These are phyloP conservation scores for Vitellaria paradoxa DNA, from an alignment of 179 eudicot species.

Conservation along the genomic window DNA sequence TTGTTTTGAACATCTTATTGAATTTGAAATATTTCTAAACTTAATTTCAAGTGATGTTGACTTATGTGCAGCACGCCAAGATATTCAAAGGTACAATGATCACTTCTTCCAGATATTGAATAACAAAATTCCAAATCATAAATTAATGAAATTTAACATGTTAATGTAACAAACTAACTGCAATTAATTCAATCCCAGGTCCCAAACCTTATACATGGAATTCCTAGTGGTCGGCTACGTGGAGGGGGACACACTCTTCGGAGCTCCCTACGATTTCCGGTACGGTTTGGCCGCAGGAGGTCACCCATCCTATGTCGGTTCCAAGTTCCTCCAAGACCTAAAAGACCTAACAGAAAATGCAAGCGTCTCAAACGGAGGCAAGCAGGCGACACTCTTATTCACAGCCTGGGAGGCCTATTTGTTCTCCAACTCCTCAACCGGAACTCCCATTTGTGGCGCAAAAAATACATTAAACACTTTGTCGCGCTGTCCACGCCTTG, in stretches of 20 bases:
- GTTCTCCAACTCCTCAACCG: slow-evolving; percentile 66
- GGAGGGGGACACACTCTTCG: slow-evolving; percentile 61
- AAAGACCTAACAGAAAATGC: slow-evolving; percentile 61
- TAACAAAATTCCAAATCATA: no score
- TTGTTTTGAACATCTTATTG: no score
- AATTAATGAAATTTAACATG: no score
- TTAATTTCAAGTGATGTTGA: no score
- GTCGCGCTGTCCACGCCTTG: slow-evolving; percentile 74
- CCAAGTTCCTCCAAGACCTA: slow-evolving; percentile 62
- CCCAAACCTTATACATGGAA: slow-evolving; percentile 62
- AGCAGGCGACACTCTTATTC: slow-evolving; percentile 60
- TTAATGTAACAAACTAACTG: no score
- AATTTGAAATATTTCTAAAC: no score
- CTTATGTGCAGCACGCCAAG: no score
- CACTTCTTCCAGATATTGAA: no score
- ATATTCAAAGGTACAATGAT: no score
- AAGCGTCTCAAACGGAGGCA: slow-evolving; percentile 49
- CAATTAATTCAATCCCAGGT: slow-evolving; percentile 28
- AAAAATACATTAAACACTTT: slow-evolving; percentile 59
- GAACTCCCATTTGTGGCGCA: slow-evolving; percentile 53
- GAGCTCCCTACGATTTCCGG: slow-evolving; percentile 96
- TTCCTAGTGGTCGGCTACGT: slow-evolving; percentile 66
- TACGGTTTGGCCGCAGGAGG: slow-evolving; percentile 74
- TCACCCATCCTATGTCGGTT: slow-evolving; percentile 47
- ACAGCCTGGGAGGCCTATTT: slow-evolving; percentile 79